Percentiles rank a stretch among this genome's conserved stretches.
Evolutionary conservation across 768 basidiomycete genomes (phyloP).

Genomic region (Baorangia bicolor): DNA sequence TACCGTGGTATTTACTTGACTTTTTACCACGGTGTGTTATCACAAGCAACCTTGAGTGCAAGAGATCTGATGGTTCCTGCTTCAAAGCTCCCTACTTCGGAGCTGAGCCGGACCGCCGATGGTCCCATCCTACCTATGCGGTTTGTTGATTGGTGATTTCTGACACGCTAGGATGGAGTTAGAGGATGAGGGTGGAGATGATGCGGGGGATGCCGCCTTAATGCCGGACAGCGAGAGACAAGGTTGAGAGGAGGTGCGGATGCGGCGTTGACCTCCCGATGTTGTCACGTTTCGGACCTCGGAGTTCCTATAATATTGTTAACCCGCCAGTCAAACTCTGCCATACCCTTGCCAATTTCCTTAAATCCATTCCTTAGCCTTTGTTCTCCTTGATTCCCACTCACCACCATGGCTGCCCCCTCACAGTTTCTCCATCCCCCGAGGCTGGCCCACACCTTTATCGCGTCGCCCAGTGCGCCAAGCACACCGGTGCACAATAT

Average conservation of each 20-base stretch:
- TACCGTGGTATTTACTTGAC: constrained; percentile 7
- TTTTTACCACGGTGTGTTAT: constrained; percentile 2
- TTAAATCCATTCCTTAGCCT: constrained; percentile 5
- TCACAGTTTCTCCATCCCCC: constrained; percentile 61
- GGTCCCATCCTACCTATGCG: neutral
- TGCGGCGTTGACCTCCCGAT: constrained; percentile 1
- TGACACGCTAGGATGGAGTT: neutral
- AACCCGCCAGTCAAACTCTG: neutral
- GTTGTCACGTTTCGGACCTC: neutral
- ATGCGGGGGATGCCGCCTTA: constrained; percentile 34
- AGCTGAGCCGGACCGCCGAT: neutral
- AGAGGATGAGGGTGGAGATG: constrained; percentile 7
- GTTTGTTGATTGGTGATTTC: neutral
- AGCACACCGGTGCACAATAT: constrained; percentile 89
- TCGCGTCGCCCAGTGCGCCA: constrained; percentile 71
- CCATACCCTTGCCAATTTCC: neutral
- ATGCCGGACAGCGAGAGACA: constrained; percentile 23
- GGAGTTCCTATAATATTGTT: neutral
- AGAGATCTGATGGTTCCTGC: neutral
- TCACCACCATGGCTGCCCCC: constrained; percentile 27
- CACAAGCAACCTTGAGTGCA: neutral
- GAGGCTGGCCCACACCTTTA: constrained; percentile 69
- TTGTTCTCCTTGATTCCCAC: constrained; percentile 8
- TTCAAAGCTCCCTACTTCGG: neutral
- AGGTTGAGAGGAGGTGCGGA: constrained; percentile 3